A percentile compares a stretch with the other conserved stretches of the same genome.
Conservation (phyloP, 768 basidiomycete species). For the Mycena capillaripes region DNA sequence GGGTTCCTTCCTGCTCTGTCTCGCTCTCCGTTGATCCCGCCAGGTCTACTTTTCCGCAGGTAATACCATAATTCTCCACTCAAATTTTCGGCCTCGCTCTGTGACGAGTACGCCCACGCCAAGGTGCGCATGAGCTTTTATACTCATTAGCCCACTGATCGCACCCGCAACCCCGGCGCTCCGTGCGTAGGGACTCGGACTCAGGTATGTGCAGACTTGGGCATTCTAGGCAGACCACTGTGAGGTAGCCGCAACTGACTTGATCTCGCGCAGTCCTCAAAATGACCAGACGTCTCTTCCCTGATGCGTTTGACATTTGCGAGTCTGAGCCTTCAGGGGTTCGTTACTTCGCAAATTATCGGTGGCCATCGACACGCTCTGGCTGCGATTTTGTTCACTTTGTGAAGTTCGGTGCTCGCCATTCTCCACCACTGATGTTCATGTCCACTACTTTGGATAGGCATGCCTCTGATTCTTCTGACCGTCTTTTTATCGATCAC, state of each 20-base stretch:
- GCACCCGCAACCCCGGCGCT: too few species aligned
- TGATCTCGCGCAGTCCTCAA: too few species aligned
- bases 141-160: too few species aligned
- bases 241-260: conserved; percentile 11
- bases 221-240: conserved; percentile 9
- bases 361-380: neutral
- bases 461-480: too few species aligned
- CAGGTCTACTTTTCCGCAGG: neutral
- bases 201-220: conserved; percentile 5
- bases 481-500: too few species aligned
- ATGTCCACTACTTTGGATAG: too few species aligned
- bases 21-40: neutral
- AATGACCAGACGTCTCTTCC: neutral
- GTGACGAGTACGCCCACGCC: conserved; percentile 5
- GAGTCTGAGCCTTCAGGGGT: neutral
- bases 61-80: neutral
- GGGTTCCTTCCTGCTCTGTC: neutral
- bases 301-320: neutral
- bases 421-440: neutral
- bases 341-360: neutral
- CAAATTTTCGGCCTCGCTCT: neutral
- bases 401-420: neutral
- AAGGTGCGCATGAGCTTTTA: conserved; percentile 16
- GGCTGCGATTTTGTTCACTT: neutral
- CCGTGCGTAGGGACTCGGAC: conserved; percentile 6